Evolutionary conservation across 2,329 filamentous ascomycete genomes (phyloP).

Genomic region (Beauveria brongniartii): DNA sequence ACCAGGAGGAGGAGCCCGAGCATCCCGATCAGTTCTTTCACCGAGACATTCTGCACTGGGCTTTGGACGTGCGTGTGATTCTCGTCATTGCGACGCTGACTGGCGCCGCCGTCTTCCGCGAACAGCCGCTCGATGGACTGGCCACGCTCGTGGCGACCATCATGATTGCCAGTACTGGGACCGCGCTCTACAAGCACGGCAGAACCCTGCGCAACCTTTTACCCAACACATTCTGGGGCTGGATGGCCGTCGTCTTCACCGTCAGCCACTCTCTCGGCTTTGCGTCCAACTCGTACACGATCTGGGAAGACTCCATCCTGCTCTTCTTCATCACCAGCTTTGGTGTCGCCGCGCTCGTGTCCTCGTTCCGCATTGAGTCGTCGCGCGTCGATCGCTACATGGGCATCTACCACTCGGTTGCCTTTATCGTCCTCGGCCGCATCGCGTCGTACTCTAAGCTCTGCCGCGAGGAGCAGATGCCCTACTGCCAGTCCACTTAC

Average conservation of each 20-base stretch:
- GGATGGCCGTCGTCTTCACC: slow-evolving; percentile 72
- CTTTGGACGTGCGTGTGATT: slow-evolving; percentile 28
- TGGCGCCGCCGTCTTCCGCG: slow-evolving; percentile 23
- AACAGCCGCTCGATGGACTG: slow-evolving; percentile 25
- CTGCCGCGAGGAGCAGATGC: slow-evolving; percentile 97
- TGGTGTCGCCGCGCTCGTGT: slow-evolving; percentile 63
- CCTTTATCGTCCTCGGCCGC: slow-evolving; percentile 73
- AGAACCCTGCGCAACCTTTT: slow-evolving; percentile 45
- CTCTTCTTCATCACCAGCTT: slow-evolving; percentile 89
- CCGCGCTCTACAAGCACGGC: slow-evolving; percentile 35
- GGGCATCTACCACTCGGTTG: slow-evolving; percentile 74
- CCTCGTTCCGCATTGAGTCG: slow-evolving; percentile 62
- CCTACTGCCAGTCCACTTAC: slow-evolving; percentile 89
- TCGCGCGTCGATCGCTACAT: slow-evolving; percentile 60
- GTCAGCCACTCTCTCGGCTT: slow-evolving; percentile 88
- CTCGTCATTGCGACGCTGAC: slow-evolving; percentile 22
- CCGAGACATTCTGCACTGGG: slow-evolving; percentile 25
- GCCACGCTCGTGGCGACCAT: slow-evolving; percentile 31
- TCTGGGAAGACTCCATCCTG: slow-evolving; percentile 95
- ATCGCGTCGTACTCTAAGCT: slow-evolving; percentile 81
- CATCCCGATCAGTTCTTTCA: slow-evolving; percentile 30
- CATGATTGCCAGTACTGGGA: slow-evolving; percentile 32
- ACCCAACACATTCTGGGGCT: slow-evolving; percentile 80
- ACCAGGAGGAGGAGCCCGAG: slow-evolving; percentile 32
- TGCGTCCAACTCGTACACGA: slow-evolving; percentile 95